These are phyloP conservation scores for Tetramitus jugosus DNA, from an alignment of 208 protist species.

Conservation along the genomic window DNA sequence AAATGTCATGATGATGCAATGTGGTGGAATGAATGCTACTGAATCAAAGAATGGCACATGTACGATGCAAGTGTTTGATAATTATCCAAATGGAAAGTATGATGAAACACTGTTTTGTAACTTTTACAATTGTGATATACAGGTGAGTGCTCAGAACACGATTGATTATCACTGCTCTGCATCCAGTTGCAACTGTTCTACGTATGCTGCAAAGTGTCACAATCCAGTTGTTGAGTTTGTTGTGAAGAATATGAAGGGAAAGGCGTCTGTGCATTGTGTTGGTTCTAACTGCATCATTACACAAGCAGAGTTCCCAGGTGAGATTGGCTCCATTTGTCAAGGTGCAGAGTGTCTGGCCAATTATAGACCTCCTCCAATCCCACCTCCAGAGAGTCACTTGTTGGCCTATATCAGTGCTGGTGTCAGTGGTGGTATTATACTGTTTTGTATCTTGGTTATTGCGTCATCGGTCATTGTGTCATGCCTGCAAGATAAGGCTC, in stretches of 20 bases:
- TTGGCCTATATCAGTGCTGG: not conserved
- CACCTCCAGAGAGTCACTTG: not conserved
- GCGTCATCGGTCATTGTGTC: not conserved
- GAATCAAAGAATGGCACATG: not conserved
- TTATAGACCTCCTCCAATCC: too few species aligned
- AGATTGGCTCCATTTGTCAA: not conserved
- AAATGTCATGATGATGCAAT: not conserved
- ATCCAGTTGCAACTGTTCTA: not conserved
- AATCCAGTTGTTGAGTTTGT: not conserved
- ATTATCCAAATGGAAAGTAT: not conserved
- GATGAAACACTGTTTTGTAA: conserved; percentile 5
- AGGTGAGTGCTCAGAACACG: not conserved
- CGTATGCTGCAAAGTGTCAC: conserved; percentile 1
- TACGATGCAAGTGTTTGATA: not conserved
- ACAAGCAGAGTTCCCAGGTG: conserved; percentile 4
- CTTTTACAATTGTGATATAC: not conserved
- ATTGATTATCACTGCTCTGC: not conserved
- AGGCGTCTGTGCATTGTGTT: too few species aligned
- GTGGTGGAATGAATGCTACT: not conserved
- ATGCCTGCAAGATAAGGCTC: too few species aligned
- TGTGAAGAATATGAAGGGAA: too few species aligned
- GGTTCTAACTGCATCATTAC: too few species aligned
- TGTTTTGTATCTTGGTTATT: not conserved
- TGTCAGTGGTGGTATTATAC: not conserved
- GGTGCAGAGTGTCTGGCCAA: not conserved